Evolutionary conservation across 2,329 filamentous ascomycete species (phyloP), one percentile per base, ranked within the genome.

Genomic region (Emergomyces pasteurianus): DNA sequence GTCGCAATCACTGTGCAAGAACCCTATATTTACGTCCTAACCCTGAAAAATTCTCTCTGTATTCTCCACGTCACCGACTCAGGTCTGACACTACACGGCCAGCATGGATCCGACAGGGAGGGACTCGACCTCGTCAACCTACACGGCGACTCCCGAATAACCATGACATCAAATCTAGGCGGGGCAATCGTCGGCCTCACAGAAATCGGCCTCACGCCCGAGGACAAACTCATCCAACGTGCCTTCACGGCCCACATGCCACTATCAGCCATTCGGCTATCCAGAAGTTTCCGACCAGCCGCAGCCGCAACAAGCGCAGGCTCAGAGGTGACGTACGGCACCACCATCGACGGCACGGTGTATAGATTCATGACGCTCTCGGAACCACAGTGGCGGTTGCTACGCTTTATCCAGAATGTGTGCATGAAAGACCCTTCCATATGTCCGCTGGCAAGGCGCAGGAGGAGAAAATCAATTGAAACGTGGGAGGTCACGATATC

Each of bases 401-500:
- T 97, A 5, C 81, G 81, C 61, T 84, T 92, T 64, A 70, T 96
- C 1, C 86, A 95, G 68, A 86, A 87, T 62, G 71, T 95, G 55
- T 84, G 83, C 34, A 71, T 80, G 54, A 71, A 73, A 31, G 81
- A 79, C 31, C 67, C 71, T 7, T 65, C 69, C 3, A 72, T 85
- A 14, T 84, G 79, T 61, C 80, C 82, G 2, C 83, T 82, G 63
- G 72, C 72, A 2, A 72, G 70, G 59, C 64, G 68, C 38, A 68
- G 63, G 52, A 68, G 63, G 53, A 67, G 67, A 59, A 67, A 65
- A 63, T 68, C 65, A 28, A 63, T 67, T 21, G 65, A 67, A 16
- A 67, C 70, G 54, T 63, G 67, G 47, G 78, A 82, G 62, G 77
- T 79, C 8, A 70, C 71, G 28, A 63, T 68, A 6, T 71, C 73